phyloP scores from a whole-genome alignment of 495 filamentous ascomycete species.

The Trichoderma virens region DNA sequence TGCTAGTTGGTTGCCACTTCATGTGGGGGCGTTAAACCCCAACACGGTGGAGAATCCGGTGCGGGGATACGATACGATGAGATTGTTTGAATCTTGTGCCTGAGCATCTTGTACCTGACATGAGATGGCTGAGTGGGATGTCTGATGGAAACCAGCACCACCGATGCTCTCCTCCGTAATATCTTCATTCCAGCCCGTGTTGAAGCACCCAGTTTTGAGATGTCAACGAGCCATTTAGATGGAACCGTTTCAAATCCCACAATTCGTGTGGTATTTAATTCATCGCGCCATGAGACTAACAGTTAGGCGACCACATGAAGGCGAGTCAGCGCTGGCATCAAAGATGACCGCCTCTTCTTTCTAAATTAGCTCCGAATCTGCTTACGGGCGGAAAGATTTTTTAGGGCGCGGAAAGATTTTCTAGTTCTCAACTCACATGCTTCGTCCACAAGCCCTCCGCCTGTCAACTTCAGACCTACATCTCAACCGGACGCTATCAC shows the following conservation, averaged over 20 bases:
- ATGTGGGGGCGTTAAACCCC: not conserved
- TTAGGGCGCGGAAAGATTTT: conserved; percentile 5
- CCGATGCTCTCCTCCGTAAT: no score
- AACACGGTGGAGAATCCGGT: not conserved
- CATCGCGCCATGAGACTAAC: conserved; percentile 3
- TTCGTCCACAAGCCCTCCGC: not conserved
- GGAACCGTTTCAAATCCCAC: not conserved
- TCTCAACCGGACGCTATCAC: not conserved
- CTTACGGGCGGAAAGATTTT: conserved; percentile 4
- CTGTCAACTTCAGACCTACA: not conserved
- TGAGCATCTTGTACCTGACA: no score
- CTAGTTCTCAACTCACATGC: not conserved
- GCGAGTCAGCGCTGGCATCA: not conserved
- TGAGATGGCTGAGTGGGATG: no score
- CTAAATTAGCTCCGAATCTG: not conserved
- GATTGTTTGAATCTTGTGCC: no score
- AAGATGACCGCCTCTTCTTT: not conserved
- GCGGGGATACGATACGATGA: not conserved
- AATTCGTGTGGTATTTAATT: not conserved
- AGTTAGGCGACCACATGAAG: not conserved
- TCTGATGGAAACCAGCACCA: no score
- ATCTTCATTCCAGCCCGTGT: no score
- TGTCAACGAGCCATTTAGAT: no score
- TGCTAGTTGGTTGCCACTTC: not conserved
- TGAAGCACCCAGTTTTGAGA: no score